Conservation (phyloP, 73 alveolate species). For the Blepharisma stoltei region DNA sequence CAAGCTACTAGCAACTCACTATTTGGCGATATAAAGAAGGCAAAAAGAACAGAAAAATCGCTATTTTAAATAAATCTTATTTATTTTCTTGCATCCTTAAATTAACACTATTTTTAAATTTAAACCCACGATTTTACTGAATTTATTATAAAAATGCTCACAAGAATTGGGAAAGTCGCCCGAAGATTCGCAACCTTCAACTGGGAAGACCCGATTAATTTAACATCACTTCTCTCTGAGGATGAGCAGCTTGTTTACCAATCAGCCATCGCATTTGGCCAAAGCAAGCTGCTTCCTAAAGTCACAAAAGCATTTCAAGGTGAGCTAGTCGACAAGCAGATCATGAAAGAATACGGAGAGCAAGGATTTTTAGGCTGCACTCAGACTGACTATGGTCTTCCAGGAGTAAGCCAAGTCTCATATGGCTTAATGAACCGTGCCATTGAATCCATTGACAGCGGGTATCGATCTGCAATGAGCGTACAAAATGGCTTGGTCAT, state of each 20-base stretch:
- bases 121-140: no score
- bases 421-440: conserved; percentile 67
- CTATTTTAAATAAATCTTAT: no score
- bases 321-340: conserved; percentile 63
- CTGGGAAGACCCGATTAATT: conserved; percentile 47
- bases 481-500: conserved; percentile 86
- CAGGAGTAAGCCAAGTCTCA: conserved; percentile 84
- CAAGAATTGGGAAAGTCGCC: no score
- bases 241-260: conserved; percentile 60
- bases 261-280: conserved; percentile 62
- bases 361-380: conserved; percentile 84
- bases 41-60: no score
- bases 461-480: conserved; percentile 82
- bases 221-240: conserved; percentile 45
- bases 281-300: conserved; percentile 60
- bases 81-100: no score
- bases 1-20: no score
- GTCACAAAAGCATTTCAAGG: conserved; percentile 57
- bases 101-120: no score
- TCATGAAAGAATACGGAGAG: conserved; percentile 68
- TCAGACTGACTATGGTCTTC: conserved; percentile 71
- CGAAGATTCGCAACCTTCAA: conserved; percentile 32
- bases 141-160: no score
- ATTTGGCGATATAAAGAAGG: no score
- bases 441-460: conserved; percentile 82